phyloP scores from a whole-genome alignment of 306 rosid genomes.

The Dalbergia cultrata region DNA sequence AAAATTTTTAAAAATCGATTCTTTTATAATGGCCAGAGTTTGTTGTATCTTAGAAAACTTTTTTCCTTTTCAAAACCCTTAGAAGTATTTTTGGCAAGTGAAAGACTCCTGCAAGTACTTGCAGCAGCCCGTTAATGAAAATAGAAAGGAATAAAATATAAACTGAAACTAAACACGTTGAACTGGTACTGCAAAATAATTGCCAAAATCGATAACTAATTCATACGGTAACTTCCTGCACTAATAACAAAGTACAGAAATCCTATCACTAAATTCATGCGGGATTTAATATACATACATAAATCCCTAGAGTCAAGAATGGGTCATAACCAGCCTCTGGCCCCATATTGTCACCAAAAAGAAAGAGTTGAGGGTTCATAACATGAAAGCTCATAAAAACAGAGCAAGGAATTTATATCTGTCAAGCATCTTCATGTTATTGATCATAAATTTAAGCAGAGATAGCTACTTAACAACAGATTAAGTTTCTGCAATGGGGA shows the following conservation, averaged over 20 bases:
- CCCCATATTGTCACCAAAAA: slow-evolving; percentile 32
- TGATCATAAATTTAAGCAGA: slow-evolving; percentile 35
- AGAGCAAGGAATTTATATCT: slow-evolving; percentile 44
- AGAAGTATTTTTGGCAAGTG: background rate
- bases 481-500: slow-evolving; percentile 17
- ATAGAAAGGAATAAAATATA: background rate
- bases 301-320: slow-evolving; percentile 41
- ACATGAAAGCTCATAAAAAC: slow-evolving; percentile 41
- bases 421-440: slow-evolving; percentile 37
- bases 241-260: background rate
- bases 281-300: slow-evolving; percentile 31
- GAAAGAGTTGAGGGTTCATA: background rate
- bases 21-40: background rate
- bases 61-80: background rate
- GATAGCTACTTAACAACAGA: slow-evolving; percentile 29
- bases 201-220: background rate
- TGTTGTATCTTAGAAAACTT: background rate
- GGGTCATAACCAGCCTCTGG: slow-evolving; percentile 23
- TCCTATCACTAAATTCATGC: background rate
- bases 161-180: background rate
- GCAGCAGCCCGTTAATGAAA: background rate
- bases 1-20: background rate
- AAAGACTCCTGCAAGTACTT: background rate
- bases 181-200: slow-evolving; percentile 15
- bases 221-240: slow-evolving; percentile 1